Percentiles rank a stretch among this genome's conserved stretches.
Evolutionary conservation across 805 yeast species (phyloP).

Genomic region (Barnettozyma pratensis): DNA sequence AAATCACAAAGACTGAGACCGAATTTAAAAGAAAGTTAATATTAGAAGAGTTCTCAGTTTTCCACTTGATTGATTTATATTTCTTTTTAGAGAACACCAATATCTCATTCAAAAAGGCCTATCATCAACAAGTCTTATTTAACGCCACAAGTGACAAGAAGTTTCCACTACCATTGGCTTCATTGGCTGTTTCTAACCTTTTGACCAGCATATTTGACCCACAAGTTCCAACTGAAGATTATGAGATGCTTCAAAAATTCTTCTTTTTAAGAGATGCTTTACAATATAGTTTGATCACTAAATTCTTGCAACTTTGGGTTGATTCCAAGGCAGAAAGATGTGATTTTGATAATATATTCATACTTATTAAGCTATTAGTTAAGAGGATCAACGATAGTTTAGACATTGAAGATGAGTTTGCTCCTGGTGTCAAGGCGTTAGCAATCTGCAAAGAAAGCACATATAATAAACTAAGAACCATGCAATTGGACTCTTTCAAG

Average conservation of each 20-base stretch:
- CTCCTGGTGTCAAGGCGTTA: constrained; percentile 39
- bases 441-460: constrained; percentile 36
- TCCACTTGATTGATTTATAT: constrained; percentile 49
- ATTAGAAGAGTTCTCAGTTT: constrained; percentile 39
- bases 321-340: constrained; percentile 48
- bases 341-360: constrained; percentile 47
- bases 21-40: constrained; percentile 29
- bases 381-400: constrained; percentile 24
- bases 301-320: constrained; percentile 60
- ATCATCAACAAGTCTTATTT: constrained; percentile 62
- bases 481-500: constrained; percentile 45
- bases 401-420: constrained; percentile 16
- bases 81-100: constrained; percentile 52
- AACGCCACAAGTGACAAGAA: constrained; percentile 50
- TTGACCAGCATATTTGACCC: constrained; percentile 22
- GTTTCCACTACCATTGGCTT: constrained; percentile 30
- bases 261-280: constrained; percentile 49
- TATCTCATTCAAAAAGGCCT: constrained; percentile 54
- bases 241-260: constrained; percentile 35
- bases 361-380: constrained; percentile 37
- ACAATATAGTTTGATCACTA: constrained; percentile 51
- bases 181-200: constrained; percentile 23
- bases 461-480: constrained; percentile 46
- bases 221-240: constrained; percentile 12
- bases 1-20: constrained; percentile 14